phyloP scores from a whole-genome alignment of 371 early-diverging fungal genomes.

The Encephalitozoon intestinalis region DNA sequence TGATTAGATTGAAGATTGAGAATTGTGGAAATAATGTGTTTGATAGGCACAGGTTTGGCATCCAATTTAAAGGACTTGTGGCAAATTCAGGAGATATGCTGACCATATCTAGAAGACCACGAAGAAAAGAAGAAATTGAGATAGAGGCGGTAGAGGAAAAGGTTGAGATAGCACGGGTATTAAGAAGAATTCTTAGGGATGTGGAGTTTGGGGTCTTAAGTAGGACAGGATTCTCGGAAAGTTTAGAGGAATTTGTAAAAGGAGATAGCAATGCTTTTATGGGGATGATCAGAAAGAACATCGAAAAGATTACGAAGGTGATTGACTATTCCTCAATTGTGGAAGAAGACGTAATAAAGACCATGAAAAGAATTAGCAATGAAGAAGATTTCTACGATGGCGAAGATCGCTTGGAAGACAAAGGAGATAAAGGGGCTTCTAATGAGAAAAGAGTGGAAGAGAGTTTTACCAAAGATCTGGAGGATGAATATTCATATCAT shows the following conservation, averaged over 20 bases:
- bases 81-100: slow-evolving; percentile 89
- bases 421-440: neutral
- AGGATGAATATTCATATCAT: neutral
- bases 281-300: neutral
- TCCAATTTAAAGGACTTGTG: slow-evolving; percentile 69
- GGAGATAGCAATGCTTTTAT: slow-evolving; percentile 33
- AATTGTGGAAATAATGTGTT: slow-evolving; percentile 69
- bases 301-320: neutral
- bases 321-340: slow-evolving; percentile 9
- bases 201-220: slow-evolving; percentile 13
- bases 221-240: slow-evolving; percentile 12
- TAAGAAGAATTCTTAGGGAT: neutral
- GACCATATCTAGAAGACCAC: slow-evolving; percentile 65
- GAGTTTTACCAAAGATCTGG: neutral
- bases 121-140: neutral
- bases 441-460: neutral
- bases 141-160: neutral
- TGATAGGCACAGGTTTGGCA: slow-evolving; percentile 74
- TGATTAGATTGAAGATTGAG: slow-evolving; percentile 68
- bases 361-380: slow-evolving; percentile 9
- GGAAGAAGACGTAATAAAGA: slow-evolving; percentile 6
- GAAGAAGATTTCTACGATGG: neutral
- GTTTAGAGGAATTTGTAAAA: slow-evolving; percentile 28
- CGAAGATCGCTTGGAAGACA: neutral
- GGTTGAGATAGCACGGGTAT: slow-evolving; percentile 13